Conservation (phyloP, 169 alveolate species). For the Plasmodium reichenowi region DNA sequence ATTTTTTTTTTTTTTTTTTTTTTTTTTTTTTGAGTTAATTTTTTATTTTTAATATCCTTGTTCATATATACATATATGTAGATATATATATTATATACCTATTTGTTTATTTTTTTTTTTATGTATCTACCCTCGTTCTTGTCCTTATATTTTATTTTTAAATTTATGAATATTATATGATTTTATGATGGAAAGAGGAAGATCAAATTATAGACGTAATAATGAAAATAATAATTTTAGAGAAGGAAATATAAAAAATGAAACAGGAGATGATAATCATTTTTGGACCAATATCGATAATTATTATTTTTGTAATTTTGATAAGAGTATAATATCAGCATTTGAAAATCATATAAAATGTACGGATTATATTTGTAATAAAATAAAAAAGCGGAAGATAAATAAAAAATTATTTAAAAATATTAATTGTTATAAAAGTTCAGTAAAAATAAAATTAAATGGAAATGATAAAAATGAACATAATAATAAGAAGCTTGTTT, state of each 20-base stretch:
- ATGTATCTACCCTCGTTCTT: too few species aligned
- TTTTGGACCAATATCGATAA: slow-evolving; percentile 70
- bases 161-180: slow-evolving; percentile 7
- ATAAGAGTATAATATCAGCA: slow-evolving; percentile 44
- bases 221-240: slow-evolving; percentile 38
- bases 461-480: slow-evolving; percentile 25
- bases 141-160: too few species aligned
- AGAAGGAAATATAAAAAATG: slow-evolving; percentile 65
- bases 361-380: slow-evolving; percentile 68
- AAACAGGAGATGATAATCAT: slow-evolving; percentile 46
- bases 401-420: slow-evolving; percentile 50
- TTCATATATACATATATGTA: not conserved
- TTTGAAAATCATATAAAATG: slow-evolving; percentile 75
- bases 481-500: not conserved
- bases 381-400: slow-evolving; percentile 60
- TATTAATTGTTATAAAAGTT: slow-evolving; percentile 39
- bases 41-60: too few species aligned
- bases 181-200: slow-evolving; percentile 70
- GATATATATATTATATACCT: not conserved
- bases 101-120: not conserved
- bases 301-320: slow-evolving; percentile 73
- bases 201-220: slow-evolving; percentile 47
- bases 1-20: too few species aligned
- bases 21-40: too few species aligned
- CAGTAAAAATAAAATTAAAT: slow-evolving; percentile 73